Conservation (phyloP, 2,329 filamentous ascomycete species). For the Drechslera avenae region DNA sequence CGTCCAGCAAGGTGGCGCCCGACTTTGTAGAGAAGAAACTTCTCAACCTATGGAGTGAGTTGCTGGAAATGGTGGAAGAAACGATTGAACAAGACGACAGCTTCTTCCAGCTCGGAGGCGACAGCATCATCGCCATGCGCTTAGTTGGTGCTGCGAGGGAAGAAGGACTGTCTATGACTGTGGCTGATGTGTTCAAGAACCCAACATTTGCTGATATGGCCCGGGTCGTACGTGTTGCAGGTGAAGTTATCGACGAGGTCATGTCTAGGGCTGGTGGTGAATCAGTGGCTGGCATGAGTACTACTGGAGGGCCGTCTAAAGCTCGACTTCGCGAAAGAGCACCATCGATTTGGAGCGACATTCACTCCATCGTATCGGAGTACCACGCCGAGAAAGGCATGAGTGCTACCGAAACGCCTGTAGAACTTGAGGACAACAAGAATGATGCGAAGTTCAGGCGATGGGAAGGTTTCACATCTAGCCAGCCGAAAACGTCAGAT, state of each 20-base stretch:
- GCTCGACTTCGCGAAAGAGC: constrained; percentile 26
- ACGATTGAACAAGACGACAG: constrained; percentile 41
- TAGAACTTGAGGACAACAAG: constrained; percentile 15
- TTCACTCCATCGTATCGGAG: constrained; percentile 39
- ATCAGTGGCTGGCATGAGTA: constrained; percentile 21
- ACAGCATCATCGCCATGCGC: constrained; percentile 44
- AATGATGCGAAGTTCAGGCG: constrained; percentile 31
- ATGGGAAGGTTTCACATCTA: constrained; percentile 31
- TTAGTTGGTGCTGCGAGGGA: constrained; percentile 42
- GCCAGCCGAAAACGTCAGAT: constrained; percentile 13
- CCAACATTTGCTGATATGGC: constrained; percentile 43
- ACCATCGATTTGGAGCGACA: constrained; percentile 35
- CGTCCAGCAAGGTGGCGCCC: constrained; percentile 32
- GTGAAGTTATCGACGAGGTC: constrained; percentile 44
- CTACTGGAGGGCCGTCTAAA: constrained; percentile 20
- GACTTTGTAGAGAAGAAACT: constrained; percentile 44
- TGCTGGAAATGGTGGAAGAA: constrained; percentile 43
- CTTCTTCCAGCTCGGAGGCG: constrained; percentile 43
- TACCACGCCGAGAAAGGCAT: constrained; percentile 24
- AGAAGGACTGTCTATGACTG: constrained; percentile 42
- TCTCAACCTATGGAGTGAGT: constrained; percentile 37
- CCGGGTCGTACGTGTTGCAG: constrained; percentile 41
- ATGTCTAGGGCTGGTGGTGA: constrained; percentile 39
- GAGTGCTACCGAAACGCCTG: constrained; percentile 11
- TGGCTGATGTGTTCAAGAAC: constrained; percentile 44